Conservation (phyloP, 2,329 filamentous ascomycete genomes). For the Cercospora citrullina region DNA sequence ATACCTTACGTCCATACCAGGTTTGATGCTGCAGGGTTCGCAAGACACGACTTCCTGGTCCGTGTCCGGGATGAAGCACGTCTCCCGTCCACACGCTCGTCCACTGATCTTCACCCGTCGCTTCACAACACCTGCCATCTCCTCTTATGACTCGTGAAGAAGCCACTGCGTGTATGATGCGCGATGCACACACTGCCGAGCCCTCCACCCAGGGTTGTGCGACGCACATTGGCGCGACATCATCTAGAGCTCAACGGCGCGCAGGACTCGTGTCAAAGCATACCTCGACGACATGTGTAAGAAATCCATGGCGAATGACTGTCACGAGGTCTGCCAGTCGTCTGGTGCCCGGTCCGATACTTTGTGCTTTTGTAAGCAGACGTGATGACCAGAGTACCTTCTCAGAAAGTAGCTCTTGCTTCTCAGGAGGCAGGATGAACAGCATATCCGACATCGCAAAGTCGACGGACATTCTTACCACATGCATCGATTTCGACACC, state of each 20-base stretch:
- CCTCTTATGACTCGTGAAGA: background rate
- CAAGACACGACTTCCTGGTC: conserved; percentile 1
- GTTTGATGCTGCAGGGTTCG: background rate
- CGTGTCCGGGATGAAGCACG: background rate
- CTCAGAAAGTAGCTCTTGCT: background rate
- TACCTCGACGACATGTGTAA: background rate
- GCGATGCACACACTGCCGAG: background rate
- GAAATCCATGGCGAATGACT: background rate
- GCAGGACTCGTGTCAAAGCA: background rate
- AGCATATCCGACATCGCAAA: conserved; percentile 5
- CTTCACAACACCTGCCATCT: background rate
- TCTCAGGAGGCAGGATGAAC: background rate
- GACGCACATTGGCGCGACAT: background rate
- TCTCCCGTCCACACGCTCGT: background rate
- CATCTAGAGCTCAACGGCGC: background rate
- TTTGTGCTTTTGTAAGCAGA: background rate
- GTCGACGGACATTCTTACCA: background rate
- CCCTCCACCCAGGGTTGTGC: background rate
- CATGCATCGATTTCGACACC: background rate
- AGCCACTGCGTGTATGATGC: background rate
- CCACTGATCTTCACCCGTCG: background rate
- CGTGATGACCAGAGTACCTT: background rate
- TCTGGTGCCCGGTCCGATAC: background rate
- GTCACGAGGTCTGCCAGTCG: background rate
- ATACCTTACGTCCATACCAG: background rate